Percentiles rank a stretch among this genome's conserved stretches.
Evolutionary conservation across 495 filamentous ascomycete species (phyloP).

Genomic region (Trypethelium eluteriae): DNA sequence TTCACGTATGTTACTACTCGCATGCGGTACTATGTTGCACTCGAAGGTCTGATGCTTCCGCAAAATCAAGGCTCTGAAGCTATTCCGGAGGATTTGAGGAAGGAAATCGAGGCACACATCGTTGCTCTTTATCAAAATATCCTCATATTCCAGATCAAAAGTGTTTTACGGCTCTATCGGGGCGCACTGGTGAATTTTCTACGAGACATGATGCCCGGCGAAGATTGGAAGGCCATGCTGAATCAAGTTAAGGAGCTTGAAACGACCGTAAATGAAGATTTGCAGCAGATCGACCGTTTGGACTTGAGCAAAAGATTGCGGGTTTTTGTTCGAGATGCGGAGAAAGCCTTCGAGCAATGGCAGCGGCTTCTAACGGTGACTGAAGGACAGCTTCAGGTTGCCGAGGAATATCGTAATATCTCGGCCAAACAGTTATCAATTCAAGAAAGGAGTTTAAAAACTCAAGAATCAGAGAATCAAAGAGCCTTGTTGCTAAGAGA

Average conservation of each 20-base stretch:
- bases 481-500: slow-evolving; percentile 1
- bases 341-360: not conserved
- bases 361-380: not conserved
- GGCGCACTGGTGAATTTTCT: not conserved
- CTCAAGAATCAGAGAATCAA: not conserved
- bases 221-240: not conserved
- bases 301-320: not conserved
- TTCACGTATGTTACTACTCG: slow-evolving; percentile 27
- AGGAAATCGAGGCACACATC: slow-evolving; percentile 5
- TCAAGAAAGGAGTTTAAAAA: slow-evolving; percentile 7
- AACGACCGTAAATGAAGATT: not conserved
- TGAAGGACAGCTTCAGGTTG: not conserved
- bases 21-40: slow-evolving; percentile 25
- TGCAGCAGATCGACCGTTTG: not conserved
- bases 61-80: not conserved
- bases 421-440: slow-evolving; percentile 13
- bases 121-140: slow-evolving; percentile 27
- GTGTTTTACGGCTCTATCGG: slow-evolving; percentile 26
- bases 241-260: not conserved
- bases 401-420: slow-evolving; percentile 11
- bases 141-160: slow-evolving; percentile 28
- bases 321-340: not conserved
- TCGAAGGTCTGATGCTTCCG: slow-evolving; percentile 25
- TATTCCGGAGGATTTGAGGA: not conserved
- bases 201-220: not conserved